A percentile compares a stretch with the other conserved stretches of the same genome.
Conservation (phyloP, 352 stramenopile species). For the Phytopythium boreale region DNA sequence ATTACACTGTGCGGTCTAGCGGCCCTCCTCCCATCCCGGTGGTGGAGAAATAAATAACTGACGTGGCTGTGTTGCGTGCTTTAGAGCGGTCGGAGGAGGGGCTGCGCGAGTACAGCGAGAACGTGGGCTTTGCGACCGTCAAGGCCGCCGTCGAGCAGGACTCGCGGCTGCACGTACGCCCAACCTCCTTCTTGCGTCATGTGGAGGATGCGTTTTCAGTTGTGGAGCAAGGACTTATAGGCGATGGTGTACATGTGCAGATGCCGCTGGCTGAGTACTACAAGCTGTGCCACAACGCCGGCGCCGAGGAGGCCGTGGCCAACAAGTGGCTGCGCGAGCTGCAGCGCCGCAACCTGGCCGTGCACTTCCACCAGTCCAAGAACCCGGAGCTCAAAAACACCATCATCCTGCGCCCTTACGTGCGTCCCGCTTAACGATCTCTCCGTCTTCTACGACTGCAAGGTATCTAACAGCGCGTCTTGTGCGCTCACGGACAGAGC, state of each 20-base stretch:
- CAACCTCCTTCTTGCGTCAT: too few species aligned
- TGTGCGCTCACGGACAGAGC: constrained; percentile 29
- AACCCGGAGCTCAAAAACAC: constrained; percentile 67
- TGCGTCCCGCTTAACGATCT: constrained; percentile 7
- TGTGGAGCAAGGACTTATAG: too few species aligned
- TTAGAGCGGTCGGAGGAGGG: constrained; percentile 32
- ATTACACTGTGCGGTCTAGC: too few species aligned
- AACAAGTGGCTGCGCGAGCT: constrained; percentile 78
- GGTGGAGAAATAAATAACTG: background rate
- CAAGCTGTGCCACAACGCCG: constrained; percentile 63
- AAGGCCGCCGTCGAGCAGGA: constrained; percentile 65
- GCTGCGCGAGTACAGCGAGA: constrained; percentile 29
- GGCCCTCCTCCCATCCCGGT: too few species aligned
- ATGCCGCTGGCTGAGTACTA: constrained; percentile 72
- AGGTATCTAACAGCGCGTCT: background rate
- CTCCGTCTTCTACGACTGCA: background rate
- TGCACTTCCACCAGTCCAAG: constrained; percentile 68
- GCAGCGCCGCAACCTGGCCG: constrained; percentile 68
- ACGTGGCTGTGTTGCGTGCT: background rate
- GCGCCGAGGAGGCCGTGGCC: constrained; percentile 60
- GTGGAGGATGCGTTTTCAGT: too few species aligned
- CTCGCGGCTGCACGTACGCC: constrained; percentile 42
- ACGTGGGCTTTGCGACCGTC: constrained; percentile 59
- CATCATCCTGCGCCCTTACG: constrained; percentile 67
- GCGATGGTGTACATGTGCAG: constrained; percentile 17